phyloP scores from a whole-genome alignment of 257 asterid genomes.

The Handroanthus guayacan region DNA sequence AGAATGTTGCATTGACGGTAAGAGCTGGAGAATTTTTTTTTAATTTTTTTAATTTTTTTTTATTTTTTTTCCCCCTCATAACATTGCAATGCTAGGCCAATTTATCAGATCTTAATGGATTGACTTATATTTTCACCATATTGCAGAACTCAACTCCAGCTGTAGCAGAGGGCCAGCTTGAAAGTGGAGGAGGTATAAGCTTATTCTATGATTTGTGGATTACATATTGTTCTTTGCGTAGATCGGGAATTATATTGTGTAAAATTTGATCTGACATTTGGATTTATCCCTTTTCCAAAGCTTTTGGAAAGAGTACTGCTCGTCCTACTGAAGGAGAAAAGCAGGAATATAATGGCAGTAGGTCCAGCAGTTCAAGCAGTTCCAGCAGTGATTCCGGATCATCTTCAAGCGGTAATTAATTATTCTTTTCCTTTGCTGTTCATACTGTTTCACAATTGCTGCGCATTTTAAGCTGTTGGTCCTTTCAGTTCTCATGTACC shows the following conservation, averaged over 20 bases:
- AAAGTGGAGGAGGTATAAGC: constrained; percentile 50
- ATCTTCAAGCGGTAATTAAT: constrained; percentile 74
- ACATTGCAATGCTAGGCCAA: neutral
- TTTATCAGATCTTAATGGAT: neutral
- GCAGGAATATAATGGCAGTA: constrained; percentile 50
- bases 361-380: constrained; percentile 92
- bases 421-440: constrained; percentile 6
- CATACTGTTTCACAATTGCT: neutral
- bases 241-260: constrained; percentile 10
- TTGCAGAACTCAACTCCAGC: constrained; percentile 60
- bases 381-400: constrained; percentile 96
- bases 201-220: neutral
- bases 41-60: constrained; percentile 14
- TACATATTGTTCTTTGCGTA: neutral
- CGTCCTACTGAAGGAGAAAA: constrained; percentile 54
- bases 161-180: constrained; percentile 41
- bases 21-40: constrained; percentile 34
- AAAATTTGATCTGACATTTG: constrained; percentile 21
- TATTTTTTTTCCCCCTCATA: constrained; percentile 6
- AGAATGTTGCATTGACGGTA: constrained; percentile 53
- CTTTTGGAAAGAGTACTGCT: constrained; percentile 51
- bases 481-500: neutral
- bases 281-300: constrained; percentile 27
- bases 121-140: constrained; percentile 23
- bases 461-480: neutral